Base-by-base conservation (phyloP, 1,284 basidiomycete genomes). In the Apiotrichum brassicae region DNA sequence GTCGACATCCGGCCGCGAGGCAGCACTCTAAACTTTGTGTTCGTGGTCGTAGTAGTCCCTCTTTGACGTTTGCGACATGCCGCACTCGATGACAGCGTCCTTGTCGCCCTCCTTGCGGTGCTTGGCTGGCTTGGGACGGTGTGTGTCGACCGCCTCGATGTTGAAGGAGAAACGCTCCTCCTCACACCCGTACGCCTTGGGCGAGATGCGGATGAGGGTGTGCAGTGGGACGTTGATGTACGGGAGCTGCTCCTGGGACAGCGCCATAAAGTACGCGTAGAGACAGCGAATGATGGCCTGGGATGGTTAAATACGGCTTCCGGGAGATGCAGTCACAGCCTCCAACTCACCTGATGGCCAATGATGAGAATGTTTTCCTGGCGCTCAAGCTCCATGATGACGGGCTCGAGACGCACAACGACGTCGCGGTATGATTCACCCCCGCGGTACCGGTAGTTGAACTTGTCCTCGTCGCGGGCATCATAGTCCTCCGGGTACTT, bases 381-480 rank as follows among this genome's bases (percentile, higher is more conserved):
- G 46, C 95, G 78, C 72, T 99, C 95, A 18, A 98, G 81, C 73
- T 99, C 95, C 89, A 98, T 97, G 62, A 99, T 97, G 46, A 97
- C 87, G 13, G 95, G 95, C 70, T 99, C 95, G 23, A 99, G 78
- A 25, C 94, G 83, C 6, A 92, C 83, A n/a, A 97, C 91, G 9
- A 93, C 89, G 68, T 97, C 92, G 22, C 92, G 82, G 70, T 97
- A 97, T 5, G 90, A 93, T 71, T 97, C 95, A 46, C 95, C 94
- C 18, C 83, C 84, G 72, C 89, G 79, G 74, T 97, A 97, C 22
- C 95, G 83, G 71, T 99, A 99, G 75, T 98, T 98, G 76, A 97
- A 99, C 74, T 99, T 99, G 77, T 99, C 95, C 48, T 98, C 92
- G 66, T 98, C 95, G 23, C 95, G 83, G 65, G 90, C 91, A n/a